Percentiles rank a stretch among this genome's conserved stretches.
Evolutionary conservation across 208 protist species (phyloP).

Genomic region (Leishmania mexicana): DNA sequence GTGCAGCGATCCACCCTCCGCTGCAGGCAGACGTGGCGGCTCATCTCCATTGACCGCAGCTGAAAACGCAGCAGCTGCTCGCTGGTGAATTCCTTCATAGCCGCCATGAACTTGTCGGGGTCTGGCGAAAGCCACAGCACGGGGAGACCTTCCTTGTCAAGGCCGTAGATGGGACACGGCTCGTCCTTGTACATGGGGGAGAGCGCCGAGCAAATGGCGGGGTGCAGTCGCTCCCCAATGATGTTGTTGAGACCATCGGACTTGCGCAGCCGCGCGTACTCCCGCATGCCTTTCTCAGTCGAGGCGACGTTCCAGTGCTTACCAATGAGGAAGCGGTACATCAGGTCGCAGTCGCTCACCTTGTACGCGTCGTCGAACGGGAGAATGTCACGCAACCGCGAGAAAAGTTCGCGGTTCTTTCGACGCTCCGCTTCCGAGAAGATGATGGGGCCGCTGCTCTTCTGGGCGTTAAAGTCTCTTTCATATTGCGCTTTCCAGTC

Average conservation of each 20-base stretch:
- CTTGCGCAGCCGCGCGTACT: slow-evolving; percentile 54
- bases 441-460: slow-evolving; percentile 38
- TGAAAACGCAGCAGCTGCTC: slow-evolving; percentile 54
- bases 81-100: slow-evolving; percentile 44
- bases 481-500: slow-evolving; percentile 52
- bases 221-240: slow-evolving; percentile 44
- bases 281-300: slow-evolving; percentile 43
- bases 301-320: slow-evolving; percentile 51
- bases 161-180: slow-evolving; percentile 53
- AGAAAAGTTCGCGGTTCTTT: slow-evolving; percentile 62
- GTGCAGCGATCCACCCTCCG: slow-evolving; percentile 61
- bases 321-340: slow-evolving; percentile 85
- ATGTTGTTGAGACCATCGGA: slow-evolving; percentile 56
- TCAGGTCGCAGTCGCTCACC: slow-evolving; percentile 75
- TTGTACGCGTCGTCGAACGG: slow-evolving; percentile 74
- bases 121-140: slow-evolving; percentile 76
- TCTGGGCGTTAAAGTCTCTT: slow-evolving; percentile 37
- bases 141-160: slow-evolving; percentile 62
- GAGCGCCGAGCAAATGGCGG: slow-evolving; percentile 40
- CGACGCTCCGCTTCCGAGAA: slow-evolving; percentile 54
- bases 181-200: slow-evolving; percentile 18
- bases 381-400: slow-evolving; percentile 46
- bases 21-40: slow-evolving; percentile 44
- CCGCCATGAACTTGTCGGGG: slow-evolving; percentile 38
- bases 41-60: slow-evolving; percentile 66